phyloP scores from a whole-genome alignment of 2,329 filamentous ascomycete species.

The Talaromyces marneffei region DNA sequence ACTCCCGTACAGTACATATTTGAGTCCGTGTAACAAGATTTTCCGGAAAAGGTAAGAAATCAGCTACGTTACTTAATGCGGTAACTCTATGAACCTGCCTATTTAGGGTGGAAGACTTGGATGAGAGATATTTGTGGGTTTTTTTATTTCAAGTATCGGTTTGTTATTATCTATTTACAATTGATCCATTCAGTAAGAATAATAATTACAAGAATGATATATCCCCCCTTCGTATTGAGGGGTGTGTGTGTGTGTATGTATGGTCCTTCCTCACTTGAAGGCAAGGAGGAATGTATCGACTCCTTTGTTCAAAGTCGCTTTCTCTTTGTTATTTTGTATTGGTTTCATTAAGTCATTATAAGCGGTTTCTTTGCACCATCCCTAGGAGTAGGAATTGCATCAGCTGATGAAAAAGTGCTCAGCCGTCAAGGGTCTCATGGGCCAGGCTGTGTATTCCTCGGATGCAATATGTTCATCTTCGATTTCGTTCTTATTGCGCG shows the following conservation, averaged over 20 bases:
- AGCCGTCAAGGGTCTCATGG: background rate
- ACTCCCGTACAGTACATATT: too few species aligned
- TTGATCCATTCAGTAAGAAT: background rate
- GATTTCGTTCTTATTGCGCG: background rate
- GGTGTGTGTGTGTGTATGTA: background rate
- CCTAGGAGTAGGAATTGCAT: background rate
- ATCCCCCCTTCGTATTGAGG: background rate
- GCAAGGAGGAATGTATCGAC: background rate
- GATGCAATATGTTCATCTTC: background rate
- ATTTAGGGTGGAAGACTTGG: background rate
- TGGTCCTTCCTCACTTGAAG: background rate
- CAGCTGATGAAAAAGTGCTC: conserved; percentile 12
- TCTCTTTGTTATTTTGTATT: background rate
- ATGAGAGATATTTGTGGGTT: background rate
- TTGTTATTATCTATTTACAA: background rate
- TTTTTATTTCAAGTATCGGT: background rate
- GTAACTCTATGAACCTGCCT: background rate
- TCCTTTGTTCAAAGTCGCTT: background rate
- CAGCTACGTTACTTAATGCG: background rate
- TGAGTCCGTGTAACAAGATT: background rate
- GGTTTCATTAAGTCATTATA: background rate
- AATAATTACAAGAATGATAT: background rate
- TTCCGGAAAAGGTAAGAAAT: background rate
- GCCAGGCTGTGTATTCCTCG: background rate
- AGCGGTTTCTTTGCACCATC: background rate